Evolutionary conservation across 2,329 filamentous ascomycete genomes (phyloP), one percentile per base, ranked within the genome.

Genomic region (Juglanconis sp.): DNA sequence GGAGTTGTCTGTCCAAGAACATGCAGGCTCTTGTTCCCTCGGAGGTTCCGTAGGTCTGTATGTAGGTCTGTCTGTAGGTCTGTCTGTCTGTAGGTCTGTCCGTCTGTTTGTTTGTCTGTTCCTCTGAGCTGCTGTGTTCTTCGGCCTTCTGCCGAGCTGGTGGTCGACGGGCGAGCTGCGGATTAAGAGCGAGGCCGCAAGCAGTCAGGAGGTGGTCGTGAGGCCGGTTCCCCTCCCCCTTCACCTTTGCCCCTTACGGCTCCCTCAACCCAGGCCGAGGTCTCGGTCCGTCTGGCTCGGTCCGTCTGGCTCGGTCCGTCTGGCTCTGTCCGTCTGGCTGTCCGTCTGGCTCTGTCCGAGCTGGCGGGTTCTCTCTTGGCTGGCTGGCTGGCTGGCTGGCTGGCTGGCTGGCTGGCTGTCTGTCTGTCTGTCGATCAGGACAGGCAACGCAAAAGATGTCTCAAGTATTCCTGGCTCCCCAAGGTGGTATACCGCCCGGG

Each of bases 381-480:
- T 24, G 17, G 17, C 17, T 24, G 17, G 17, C 17, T 42, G 38
- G 56, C 17, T 24, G 17, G 17, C 17, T 24, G 17, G 17, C 17
- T 24, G 17, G 17, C 17, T 24, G 17, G 17, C 17, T 24, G 17
- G 17, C 17, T 42, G 38, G 56, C 17, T 24, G 17, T 1, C 17
- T 53, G 54, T 49, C 50, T 63, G 61, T 59, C 56, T 64, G 65
- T 85, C 82, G 57, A 85, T 76, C 53, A 85, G 71, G 15, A 81
- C 81, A 1, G 83, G 83, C 59, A 85, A 76, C 3, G 81, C 81
- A 64, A 85, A 85, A 24, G 17, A 84, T 81, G 62, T 64, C 62
- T 64, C 62, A 64, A 62, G 47, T 49, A 17, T 57, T 58, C 50
- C 56, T 52, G 15, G 40, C 13, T 24, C 13, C 35, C 50, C 56